Conservation (phyloP, 257 asterid species). For the Petunia secreta region DNA sequence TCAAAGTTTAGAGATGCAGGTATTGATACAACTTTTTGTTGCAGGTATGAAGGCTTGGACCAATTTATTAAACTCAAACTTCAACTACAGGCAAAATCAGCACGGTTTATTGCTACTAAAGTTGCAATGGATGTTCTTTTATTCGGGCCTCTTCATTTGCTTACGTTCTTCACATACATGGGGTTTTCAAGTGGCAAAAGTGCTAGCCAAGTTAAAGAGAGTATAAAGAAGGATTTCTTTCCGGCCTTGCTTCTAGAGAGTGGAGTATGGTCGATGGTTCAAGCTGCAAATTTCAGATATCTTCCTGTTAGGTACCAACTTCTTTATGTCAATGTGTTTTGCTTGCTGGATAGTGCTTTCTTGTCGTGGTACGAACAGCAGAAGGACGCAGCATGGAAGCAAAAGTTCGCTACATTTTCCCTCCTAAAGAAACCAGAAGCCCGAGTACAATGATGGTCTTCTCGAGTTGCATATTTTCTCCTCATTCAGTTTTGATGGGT, state of each 20-base stretch:
- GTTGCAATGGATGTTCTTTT: constrained; percentile 40
- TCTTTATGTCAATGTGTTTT: constrained; percentile 38
- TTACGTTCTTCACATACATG: constrained; percentile 40
- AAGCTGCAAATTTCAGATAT: constrained; percentile 39
- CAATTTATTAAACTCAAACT: constrained; percentile 36
- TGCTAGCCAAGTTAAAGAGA: constrained; percentile 40
- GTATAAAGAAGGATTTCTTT: constrained; percentile 37
- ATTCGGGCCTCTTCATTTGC: constrained; percentile 39
- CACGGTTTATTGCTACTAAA: constrained; percentile 38
- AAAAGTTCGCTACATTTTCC: constrained; percentile 29
- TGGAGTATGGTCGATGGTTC: constrained; percentile 40
- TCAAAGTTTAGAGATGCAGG: too few relatives aligned
- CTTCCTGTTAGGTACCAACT: constrained; percentile 47
- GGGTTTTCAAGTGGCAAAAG: constrained; percentile 43
- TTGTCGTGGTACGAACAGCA: constrained; percentile 49
- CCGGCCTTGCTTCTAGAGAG: constrained; percentile 45
- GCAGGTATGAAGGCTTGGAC: constrained; percentile 46
- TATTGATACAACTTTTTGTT: not conserved
- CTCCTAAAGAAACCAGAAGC: constrained; percentile 27
- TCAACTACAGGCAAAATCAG: constrained; percentile 35
- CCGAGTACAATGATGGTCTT: constrained; percentile 15
- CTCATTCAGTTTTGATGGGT: too few relatives aligned
- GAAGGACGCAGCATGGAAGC: constrained; percentile 43
- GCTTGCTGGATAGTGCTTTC: constrained; percentile 44
- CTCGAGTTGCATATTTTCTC: too few relatives aligned